phyloP scores from a whole-genome alignment of 192 early-diverging fungal species.

The Entomortierella parvispora region DNA sequence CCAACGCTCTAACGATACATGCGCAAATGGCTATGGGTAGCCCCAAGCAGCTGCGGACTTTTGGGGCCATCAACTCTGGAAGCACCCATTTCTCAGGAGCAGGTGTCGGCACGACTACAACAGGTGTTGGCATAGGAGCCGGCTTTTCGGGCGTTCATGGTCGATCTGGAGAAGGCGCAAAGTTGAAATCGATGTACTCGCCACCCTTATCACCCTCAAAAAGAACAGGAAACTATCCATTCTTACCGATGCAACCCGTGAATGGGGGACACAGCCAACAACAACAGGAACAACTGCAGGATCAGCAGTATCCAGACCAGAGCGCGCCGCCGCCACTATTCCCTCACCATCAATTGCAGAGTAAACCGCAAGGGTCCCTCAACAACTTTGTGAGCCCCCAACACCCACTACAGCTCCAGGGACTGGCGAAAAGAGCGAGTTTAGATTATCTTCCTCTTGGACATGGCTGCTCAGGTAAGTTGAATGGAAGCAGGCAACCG shows the following conservation, averaged over 20 bases:
- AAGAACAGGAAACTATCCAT: background rate
- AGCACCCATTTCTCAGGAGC: slow-evolving; percentile 13
- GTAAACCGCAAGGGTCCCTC: slow-evolving; percentile 6
- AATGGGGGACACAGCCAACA: too few relatives aligned
- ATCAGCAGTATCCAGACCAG: background rate
- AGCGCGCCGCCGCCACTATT: background rate
- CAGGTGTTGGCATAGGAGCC: background rate
- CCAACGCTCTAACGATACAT: slow-evolving; percentile 20
- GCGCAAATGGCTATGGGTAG: slow-evolving; percentile 20
- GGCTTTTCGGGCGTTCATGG: too few relatives aligned
- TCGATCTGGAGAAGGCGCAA: slow-evolving; percentile 4
- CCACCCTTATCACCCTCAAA: slow-evolving; percentile 17
- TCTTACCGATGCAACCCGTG: background rate
- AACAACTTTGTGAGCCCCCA: background rate
- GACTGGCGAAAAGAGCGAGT: too few relatives aligned
- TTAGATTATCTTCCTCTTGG: too few relatives aligned
- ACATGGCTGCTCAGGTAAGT: too few relatives aligned
- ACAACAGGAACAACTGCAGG: background rate
- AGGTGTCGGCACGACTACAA: slow-evolving; percentile 2
- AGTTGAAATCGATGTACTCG: slow-evolving; percentile 22
- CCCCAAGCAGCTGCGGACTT: slow-evolving; percentile 21
- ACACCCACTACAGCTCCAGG: too few relatives aligned
- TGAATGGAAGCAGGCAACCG: too few relatives aligned
- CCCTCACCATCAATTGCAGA: slow-evolving; percentile 26
- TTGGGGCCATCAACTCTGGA: slow-evolving; percentile 13